These are phyloP conservation scores for Umbellularia californica DNA, from an alignment of 164 flowering plant genomes.

Conservation along the genomic window DNA sequence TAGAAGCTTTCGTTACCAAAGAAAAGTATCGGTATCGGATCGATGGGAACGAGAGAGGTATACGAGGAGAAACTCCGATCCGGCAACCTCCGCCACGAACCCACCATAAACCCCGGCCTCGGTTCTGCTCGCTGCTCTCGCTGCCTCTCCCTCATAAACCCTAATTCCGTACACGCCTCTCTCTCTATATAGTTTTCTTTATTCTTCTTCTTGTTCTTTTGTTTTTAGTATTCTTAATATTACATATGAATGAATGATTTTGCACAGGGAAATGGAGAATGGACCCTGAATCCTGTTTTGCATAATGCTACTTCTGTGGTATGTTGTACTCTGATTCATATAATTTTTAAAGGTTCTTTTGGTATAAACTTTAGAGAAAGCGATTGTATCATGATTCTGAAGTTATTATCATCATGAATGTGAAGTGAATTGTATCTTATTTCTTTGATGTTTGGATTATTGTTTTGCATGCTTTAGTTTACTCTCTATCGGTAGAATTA, in stretches of 20 bases:
- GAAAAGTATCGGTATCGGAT: background rate
- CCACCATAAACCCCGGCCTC: constrained; percentile 91
- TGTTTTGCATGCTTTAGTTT: too few species aligned
- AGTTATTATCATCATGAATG: too few species aligned
- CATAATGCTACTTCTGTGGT: constrained; percentile 87
- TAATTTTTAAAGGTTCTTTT: too few species aligned
- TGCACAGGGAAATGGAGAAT: constrained; percentile 55
- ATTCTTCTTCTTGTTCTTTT: background rate
- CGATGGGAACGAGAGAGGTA: constrained; percentile 92
- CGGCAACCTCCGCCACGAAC: constrained; percentile 72
- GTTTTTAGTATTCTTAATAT: background rate
- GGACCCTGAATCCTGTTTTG: constrained; percentile 70
- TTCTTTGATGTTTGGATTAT: too few species aligned
- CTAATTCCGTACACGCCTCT: constrained; percentile 37
- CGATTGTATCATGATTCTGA: too few species aligned
- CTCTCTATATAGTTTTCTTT: background rate
- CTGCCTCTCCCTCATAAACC: constrained; percentile 71
- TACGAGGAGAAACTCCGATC: constrained; percentile 73
- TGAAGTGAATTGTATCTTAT: too few species aligned
- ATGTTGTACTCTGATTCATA: constrained; percentile 10
- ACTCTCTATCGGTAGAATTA: too few species aligned
- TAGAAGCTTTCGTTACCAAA: too few species aligned
- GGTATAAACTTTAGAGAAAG: too few species aligned
- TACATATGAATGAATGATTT: background rate
- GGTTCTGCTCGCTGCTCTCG: constrained; percentile 91